Conservation (phyloP, 2,329 filamentous ascomycete genomes). For the Xylaria sp. region DNA sequence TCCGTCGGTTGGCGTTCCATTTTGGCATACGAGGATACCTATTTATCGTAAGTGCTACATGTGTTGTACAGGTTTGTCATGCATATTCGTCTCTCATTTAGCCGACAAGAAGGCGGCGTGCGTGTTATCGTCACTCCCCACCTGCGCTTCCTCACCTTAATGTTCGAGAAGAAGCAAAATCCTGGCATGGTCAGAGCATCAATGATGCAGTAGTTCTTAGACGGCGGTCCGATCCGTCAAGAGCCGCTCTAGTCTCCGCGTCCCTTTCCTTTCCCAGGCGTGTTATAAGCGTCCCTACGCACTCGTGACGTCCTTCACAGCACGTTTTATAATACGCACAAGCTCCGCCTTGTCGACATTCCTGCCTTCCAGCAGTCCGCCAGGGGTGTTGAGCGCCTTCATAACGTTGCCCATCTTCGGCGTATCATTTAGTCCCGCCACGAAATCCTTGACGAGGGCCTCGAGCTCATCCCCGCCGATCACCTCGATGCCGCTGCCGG, state of each 20-base stretch:
- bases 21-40: neutral
- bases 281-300: constrained; percentile 1
- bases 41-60: constrained; percentile 19
- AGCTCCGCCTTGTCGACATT: constrained; percentile 72
- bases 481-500: constrained; percentile 67
- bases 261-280: neutral
- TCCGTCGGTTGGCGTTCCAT: constrained; percentile 6
- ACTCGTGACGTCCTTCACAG: constrained; percentile 65
- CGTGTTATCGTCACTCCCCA: neutral
- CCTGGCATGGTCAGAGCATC: neutral
- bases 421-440: constrained; percentile 64
- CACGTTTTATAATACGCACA: constrained; percentile 68
- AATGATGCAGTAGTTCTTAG: neutral
- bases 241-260: neutral
- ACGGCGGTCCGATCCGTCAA: neutral
- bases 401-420: constrained; percentile 68
- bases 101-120: neutral
- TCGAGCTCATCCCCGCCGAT: constrained; percentile 69
- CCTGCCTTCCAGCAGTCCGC: constrained; percentile 69
- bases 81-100: neutral
- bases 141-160: neutral
- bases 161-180: neutral
- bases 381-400: constrained; percentile 66
- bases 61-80: constrained; percentile 12
- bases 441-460: constrained; percentile 61